Evolutionary conservation across 768 basidiomycete genomes (phyloP).

Genomic region (Lepiota venenata): DNA sequence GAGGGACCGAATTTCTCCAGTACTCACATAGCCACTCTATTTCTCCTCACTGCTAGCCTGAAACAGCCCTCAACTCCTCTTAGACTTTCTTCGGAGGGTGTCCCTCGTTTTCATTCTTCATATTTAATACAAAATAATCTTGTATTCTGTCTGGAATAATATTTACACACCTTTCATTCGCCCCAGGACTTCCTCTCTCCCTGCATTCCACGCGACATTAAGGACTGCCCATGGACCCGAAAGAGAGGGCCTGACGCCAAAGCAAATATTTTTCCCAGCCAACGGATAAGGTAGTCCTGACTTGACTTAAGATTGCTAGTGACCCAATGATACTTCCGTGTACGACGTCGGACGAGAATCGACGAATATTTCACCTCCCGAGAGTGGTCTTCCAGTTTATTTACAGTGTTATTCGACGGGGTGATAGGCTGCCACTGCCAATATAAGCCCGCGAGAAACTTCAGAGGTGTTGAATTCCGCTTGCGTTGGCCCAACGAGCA

Average conservation of each 20-base stretch:
- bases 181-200: slow-evolving; percentile 36
- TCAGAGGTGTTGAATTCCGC: slow-evolving; percentile 35
- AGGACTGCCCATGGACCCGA: slow-evolving; percentile 17
- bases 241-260: slow-evolving; percentile 13
- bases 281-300: slow-evolving; percentile 31
- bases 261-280: slow-evolving; percentile 32
- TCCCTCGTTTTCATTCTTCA: slow-evolving; percentile 24
- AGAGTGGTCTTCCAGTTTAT: background rate
- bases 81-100: slow-evolving; percentile 25
- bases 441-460: slow-evolving; percentile 33
- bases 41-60: slow-evolving; percentile 42
- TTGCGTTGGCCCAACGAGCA: slow-evolving; percentile 41
- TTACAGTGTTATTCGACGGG: no score
- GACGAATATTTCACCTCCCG: slow-evolving; percentile 29
- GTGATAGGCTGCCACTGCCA: no score
- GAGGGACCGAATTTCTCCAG: slow-evolving; percentile 40
- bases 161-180: slow-evolving; percentile 31
- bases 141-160: slow-evolving; percentile 33
- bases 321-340: slow-evolving; percentile 24
- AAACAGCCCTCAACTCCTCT: slow-evolving; percentile 20
- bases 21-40: slow-evolving; percentile 49
- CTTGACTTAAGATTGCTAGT: slow-evolving; percentile 30
- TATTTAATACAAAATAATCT: slow-evolving; percentile 21
- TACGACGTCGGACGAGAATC: slow-evolving; percentile 31
- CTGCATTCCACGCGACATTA: slow-evolving; percentile 33